Base-by-base conservation (phyloP, 1,139 yeast genomes). In the Suhomyces yuchorum region DNA sequence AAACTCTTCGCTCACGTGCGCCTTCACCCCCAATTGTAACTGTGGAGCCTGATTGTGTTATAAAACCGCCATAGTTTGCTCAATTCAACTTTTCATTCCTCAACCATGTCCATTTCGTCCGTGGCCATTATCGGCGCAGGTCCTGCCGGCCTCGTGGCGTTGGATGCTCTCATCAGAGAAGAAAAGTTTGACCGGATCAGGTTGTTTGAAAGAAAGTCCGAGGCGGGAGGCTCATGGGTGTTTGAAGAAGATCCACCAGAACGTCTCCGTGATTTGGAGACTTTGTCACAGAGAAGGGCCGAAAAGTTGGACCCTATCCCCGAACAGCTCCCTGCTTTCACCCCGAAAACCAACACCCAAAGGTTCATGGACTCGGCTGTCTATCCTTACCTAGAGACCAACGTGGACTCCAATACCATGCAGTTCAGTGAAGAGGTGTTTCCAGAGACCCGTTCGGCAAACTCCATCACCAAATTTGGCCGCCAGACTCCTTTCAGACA, bases 91-190 rank as follows among this genome's bases (percentile, higher is more conserved):
- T 33, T 14, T 18, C 34, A 8, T 43, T 15, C 9, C 14, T 19
- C n/a, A 4, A 22, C 30, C 37, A 50, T 37, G 46, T 6, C 47
- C 19, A 57, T 65, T 26, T 59, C 62, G 40, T 58, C 63, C 11
- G 67, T 79, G 11, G 82, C 82, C 0, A 73, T 79, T 4, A 67
- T 83, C 30, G 90, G 91, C 2, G 87, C 80, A 5, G 91, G 91
- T 1, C 88, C 90, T 0, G 73, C 81, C 43, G 90, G 90, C 4
- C 71, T 82, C 7, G 84, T 80, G 3, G 62, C 79, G 8, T 71
- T 84, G 3, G 78, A 77, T 43, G 74, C 81, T 0, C 58, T 78
- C 37, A 67, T 73, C 5, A 53, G 65, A 24, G 82, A 78, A 52
- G 38, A 55, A 20, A 47, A 50, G 32, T 71, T 71, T 49, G 62